These are phyloP conservation scores for Chenopodium suecicum DNA, from an alignment of 148 eudicot genomes.

Conservation along the genomic window DNA sequence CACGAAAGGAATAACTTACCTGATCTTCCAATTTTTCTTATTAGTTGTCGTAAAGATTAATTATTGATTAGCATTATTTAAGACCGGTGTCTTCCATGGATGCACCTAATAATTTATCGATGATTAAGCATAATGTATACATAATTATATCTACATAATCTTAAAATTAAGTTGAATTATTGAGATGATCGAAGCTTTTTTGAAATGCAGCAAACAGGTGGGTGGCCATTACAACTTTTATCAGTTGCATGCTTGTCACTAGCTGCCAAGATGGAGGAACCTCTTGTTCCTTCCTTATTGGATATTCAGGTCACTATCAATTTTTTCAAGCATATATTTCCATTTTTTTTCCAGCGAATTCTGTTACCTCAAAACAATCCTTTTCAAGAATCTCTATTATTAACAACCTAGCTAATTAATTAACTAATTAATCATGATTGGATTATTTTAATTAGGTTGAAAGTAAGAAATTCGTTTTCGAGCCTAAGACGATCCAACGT, in stretches of 20 bases:
- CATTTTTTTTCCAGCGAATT: background rate
- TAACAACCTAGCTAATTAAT: too few relatives aligned
- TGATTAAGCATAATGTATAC: too few relatives aligned
- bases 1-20: background rate
- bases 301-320: conserved; percentile 67
- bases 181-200: background rate
- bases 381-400: background rate
- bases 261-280: conserved; percentile 99
- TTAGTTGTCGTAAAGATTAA: background rate
- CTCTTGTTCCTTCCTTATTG: conserved; percentile 83
- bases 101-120: too few relatives aligned
- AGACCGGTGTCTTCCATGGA: background rate
- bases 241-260: conserved; percentile 92
- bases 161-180: background rate
- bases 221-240: conserved; percentile 92
- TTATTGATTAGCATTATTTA: background rate
- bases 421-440: background rate
- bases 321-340: background rate
- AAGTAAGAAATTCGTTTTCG: conserved; percentile 65
- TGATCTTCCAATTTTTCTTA: background rate
- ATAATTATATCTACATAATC: background rate
- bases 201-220: conserved; percentile 62
- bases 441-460: conserved; percentile 46
- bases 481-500: conserved; percentile 68
- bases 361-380: background rate